Percentiles rank a stretch among this genome's conserved stretches.
These are phyloP conservation scores for Hygrophila difformis DNA, from an alignment of 257 asterid genomes.

Conservation along the genomic window DNA sequence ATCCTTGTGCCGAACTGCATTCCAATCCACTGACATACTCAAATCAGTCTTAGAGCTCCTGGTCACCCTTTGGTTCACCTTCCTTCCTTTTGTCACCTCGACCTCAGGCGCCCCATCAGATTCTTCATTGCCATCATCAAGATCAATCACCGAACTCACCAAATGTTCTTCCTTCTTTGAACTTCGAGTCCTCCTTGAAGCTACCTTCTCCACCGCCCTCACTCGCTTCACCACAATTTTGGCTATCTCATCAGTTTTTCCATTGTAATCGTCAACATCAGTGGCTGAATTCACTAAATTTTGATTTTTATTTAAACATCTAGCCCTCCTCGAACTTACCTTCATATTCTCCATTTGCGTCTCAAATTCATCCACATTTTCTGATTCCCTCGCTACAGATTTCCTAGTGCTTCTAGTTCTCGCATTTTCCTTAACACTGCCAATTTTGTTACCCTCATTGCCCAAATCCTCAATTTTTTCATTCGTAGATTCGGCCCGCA, in stretches of 20 bases:
- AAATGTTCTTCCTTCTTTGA: too few relatives aligned
- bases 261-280: too few relatives aligned
- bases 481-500: slow-evolving; percentile 2
- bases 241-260: too few relatives aligned
- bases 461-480: slow-evolving; percentile 12
- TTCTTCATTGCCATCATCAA: slow-evolving; percentile 12
- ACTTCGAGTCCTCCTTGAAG: too few relatives aligned
- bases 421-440: background rate
- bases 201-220: too few relatives aligned
- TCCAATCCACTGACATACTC: slow-evolving; percentile 13
- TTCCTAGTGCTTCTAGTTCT: slow-evolving; percentile 4
- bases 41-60: slow-evolving; percentile 17
- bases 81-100: slow-evolving; percentile 16
- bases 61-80: slow-evolving; percentile 12
- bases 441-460: slow-evolving; percentile 4
- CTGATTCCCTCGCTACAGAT: too few relatives aligned
- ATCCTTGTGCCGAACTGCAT: background rate
- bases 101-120: slow-evolving; percentile 7
- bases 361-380: too few relatives aligned
- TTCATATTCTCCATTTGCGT: too few relatives aligned
- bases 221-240: too few relatives aligned
- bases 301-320: too few relatives aligned
- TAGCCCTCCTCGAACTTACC: too few relatives aligned
- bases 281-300: too few relatives aligned
- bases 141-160: background rate